Percentiles rank a stretch among this genome's conserved stretches.
Evolutionary conservation across 2,329 filamentous ascomycete genomes (phyloP).

Genomic region (Botryotinia calthae): DNA sequence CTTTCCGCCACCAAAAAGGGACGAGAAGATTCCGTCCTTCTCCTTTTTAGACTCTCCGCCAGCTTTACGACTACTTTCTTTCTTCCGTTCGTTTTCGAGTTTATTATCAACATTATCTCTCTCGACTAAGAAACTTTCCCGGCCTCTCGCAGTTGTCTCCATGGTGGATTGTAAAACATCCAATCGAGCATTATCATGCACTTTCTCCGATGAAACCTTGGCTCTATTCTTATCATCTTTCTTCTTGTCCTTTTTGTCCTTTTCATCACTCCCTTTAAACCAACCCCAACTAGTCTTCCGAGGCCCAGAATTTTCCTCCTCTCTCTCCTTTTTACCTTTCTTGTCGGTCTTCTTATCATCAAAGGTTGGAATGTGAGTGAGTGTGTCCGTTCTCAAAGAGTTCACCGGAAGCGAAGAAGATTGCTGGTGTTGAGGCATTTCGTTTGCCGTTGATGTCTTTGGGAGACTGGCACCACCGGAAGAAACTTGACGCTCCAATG

Average conservation of each 20-base stretch:
- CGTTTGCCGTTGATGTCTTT: conserved; percentile 44
- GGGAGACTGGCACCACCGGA: conserved; percentile 5
- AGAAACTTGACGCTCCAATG: conserved; percentile 36
- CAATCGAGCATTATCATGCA: conserved; percentile 76
- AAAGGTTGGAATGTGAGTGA: conserved; percentile 78
- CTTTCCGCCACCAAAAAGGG: conserved; percentile 86
- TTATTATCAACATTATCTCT: conserved; percentile 70
- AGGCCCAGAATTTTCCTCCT: conserved; percentile 55
- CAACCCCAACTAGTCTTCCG: conserved; percentile 84
- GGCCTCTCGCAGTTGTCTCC: conserved; percentile 64
- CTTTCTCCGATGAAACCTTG: conserved; percentile 54
- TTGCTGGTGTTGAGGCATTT: conserved; percentile 57
- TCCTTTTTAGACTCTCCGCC: conserved; percentile 77
- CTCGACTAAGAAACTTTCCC: conserved; percentile 82
- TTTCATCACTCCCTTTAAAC: conserved; percentile 74
- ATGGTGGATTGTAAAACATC: conserved; percentile 87
- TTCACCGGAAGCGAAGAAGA: conserved; percentile 70
- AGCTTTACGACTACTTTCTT: conserved; percentile 71
- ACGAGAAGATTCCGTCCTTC: conserved; percentile 90
- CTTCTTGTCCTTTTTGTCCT: conserved; percentile 67
- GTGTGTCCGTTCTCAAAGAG: conserved; percentile 68
- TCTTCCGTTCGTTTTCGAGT: conserved; percentile 78
- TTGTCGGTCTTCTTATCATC: conserved; percentile 76
- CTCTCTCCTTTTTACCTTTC: conserved; percentile 65
- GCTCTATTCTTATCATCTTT: conserved; percentile 62